Evolutionary conservation across 208 protist genomes (phyloP).

Genomic region (Porcisia hertigi): DNA sequence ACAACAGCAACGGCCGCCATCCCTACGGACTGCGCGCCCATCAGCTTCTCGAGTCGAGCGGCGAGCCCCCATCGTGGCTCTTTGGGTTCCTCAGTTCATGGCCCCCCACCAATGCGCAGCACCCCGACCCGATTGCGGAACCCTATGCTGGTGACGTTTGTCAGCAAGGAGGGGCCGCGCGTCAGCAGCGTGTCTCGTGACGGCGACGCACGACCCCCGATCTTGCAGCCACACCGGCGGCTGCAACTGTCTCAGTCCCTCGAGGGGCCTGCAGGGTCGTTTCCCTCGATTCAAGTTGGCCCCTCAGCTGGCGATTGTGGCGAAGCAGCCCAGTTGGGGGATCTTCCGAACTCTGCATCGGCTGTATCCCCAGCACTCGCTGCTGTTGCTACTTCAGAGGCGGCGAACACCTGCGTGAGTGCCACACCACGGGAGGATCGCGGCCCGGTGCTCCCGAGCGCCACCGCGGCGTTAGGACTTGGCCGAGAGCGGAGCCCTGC

Average conservation of each 20-base stretch:
- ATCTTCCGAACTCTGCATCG: background rate
- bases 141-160: constrained; percentile 19
- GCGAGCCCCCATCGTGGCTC: constrained; percentile 13
- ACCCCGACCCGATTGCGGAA: constrained; percentile 15
- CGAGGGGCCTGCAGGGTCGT: background rate
- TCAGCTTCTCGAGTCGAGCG: background rate
- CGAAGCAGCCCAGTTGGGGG: background rate
- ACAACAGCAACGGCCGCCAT: background rate
- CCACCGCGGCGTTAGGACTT: background rate
- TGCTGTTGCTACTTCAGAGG: background rate
- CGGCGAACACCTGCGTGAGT: background rate
- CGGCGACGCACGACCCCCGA: background rate
- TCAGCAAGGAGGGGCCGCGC: constrained; percentile 1
- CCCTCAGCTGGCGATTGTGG: background rate
- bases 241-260: background rate
- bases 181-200: background rate
- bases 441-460: background rate
- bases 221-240: background rate
- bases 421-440: background rate
- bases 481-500: background rate
- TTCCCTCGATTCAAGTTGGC: background rate
- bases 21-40: background rate
- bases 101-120: constrained; percentile 11
- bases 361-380: background rate
- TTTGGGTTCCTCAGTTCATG: constrained; percentile 15